Evolutionary conservation across 441 rosid species (phyloP), one percentile per base, ranked within the genome.

Genomic region (Croton laevigatus): DNA sequence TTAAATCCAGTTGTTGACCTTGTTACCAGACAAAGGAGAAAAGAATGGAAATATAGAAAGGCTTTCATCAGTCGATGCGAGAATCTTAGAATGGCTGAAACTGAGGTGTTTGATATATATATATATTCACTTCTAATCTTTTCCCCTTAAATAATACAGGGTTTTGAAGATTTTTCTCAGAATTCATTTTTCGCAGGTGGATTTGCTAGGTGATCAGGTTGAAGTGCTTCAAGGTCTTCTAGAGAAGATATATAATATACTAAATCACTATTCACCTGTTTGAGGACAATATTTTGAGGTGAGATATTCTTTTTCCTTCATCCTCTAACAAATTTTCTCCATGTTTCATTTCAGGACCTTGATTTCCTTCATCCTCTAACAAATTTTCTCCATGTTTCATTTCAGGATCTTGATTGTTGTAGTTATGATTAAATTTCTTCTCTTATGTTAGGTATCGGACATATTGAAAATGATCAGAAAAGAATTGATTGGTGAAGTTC

Each of bases 201-300:
- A 91, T 80, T 81, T 91, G 61, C 85, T 91, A 46, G 97, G 89
- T 0, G 89, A 94, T 81, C 96, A 84, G 82, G 98, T 91, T 17
- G 97, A 88, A 40, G 71, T 45, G 6, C 90, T 86, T 22, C 66
- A 76, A 68, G 65, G 62, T 65, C 67, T 86, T 44, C 90, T 94
- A 22, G 77, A 87, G 76, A 85, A 79, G 82, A 80, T 83, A 73
- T 83, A 83, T 73, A 55, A 58, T 60, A 75, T 76, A 60, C 78
- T 91, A 22, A 66, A 61, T 71, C 82, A 78, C 37, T 61, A 82
- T 73, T 79, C 91, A 59, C 82, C 79, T 10, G 76, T 76, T 53
- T 60, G 86, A 66, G 75, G 79, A 62, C 85, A 82, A 19, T 52
- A 80, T 76, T 76, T 79, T 38, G 88, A 83, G 82, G 91, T 84